phyloP scores from a whole-genome alignment of 1,139 yeast species.

The Suhomyces taliae region DNA sequence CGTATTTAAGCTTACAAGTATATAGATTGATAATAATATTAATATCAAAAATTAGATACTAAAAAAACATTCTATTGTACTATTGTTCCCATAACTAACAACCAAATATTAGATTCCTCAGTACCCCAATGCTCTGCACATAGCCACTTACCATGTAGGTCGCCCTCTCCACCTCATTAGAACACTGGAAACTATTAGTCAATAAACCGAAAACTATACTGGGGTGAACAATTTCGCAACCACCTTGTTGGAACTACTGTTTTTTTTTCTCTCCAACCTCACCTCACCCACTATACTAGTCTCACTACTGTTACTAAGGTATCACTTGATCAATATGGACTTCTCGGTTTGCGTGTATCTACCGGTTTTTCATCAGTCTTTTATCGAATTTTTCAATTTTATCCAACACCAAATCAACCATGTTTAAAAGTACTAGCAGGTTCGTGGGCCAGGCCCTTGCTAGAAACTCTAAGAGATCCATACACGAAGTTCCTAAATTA shows the following conservation, averaged over 20 bases:
- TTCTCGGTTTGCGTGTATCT: neutral
- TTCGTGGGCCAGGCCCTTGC: conserved; percentile 8
- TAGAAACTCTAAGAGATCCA: conserved; percentile 23
- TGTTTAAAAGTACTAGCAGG: conserved; percentile 9
- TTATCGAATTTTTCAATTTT: conserved; percentile 9
- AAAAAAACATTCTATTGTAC: too few relatives aligned
- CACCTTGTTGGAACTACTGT: too few relatives aligned
- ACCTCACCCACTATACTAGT: too few relatives aligned
- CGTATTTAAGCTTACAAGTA: too few relatives aligned
- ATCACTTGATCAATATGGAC: neutral
- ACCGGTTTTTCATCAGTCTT: conserved; percentile 1
- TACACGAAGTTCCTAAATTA: conserved; percentile 70
- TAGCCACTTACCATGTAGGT: neutral
- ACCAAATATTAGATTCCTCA: neutral
- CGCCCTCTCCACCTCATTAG: too few relatives aligned
- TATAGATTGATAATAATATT: too few relatives aligned
- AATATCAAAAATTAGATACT: too few relatives aligned
- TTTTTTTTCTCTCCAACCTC: too few relatives aligned
- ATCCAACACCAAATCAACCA: conserved; percentile 2
- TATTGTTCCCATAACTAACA: neutral
- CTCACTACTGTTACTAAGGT: too few relatives aligned
- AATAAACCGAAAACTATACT: too few relatives aligned
- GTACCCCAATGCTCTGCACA: neutral
- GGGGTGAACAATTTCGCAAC: too few relatives aligned
- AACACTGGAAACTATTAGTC: too few relatives aligned